Conservation (phyloP, 768 basidiomycete genomes). For the Xerocomus spinulosus region DNA sequence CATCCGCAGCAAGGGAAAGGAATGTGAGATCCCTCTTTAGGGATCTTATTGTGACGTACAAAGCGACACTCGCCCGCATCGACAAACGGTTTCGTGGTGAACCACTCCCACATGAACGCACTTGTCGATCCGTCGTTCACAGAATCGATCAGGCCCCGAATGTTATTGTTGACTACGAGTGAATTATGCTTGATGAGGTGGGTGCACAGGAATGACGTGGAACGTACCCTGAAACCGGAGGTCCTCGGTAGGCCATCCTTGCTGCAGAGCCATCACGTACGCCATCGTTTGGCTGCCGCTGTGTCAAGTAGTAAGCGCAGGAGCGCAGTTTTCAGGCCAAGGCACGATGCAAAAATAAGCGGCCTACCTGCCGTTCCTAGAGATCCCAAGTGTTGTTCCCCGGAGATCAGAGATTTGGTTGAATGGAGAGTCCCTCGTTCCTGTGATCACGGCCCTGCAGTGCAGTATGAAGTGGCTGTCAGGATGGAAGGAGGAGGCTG, state of each 20-base stretch:
- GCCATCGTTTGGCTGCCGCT: constrained; percentile 95
- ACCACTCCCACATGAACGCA: constrained; percentile 96
- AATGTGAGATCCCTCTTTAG: background rate
- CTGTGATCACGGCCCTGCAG: constrained; percentile 87
- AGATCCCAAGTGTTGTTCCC: constrained; percentile 85
- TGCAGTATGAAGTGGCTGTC: background rate
- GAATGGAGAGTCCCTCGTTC: constrained; percentile 60
- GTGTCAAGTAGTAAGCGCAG: background rate
- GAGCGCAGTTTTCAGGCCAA: background rate
- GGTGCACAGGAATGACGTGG: background rate
- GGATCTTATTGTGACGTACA: constrained; percentile 45
- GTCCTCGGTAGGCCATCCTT: constrained; percentile 68
- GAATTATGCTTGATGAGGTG: background rate
- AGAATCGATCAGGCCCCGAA: constrained; percentile 74
- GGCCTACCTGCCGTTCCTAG: constrained; percentile 71
- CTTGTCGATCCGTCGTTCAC: constrained; percentile 87
- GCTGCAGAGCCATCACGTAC: constrained; percentile 85
- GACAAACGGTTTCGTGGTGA: constrained; percentile 76
- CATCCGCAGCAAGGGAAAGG: background rate
- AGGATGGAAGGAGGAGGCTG: background rate
- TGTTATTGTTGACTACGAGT: constrained; percentile 68
- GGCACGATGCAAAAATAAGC: background rate
- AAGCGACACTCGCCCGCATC: constrained; percentile 79
- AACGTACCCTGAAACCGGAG: constrained; percentile 66
- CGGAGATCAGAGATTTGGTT: constrained; percentile 68